Evolutionary conservation across 2,329 filamentous ascomycete species (phyloP), one percentile per base, ranked within the genome.

Genomic region (Aspergillus oerlinghausenensis): DNA sequence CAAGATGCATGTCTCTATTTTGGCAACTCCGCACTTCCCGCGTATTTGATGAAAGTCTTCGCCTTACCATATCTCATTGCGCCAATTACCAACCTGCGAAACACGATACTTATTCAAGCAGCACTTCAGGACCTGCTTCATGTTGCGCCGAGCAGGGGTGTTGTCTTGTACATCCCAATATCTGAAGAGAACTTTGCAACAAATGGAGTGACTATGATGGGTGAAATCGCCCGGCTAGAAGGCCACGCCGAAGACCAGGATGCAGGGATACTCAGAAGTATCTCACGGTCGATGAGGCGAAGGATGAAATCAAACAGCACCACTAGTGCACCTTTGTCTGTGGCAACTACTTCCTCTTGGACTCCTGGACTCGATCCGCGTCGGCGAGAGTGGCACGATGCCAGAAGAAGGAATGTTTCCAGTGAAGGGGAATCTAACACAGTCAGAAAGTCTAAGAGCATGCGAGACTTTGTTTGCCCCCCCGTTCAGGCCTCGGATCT

Each of bases 81-180:
- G 59, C 84, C 89, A 0, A 82, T 85, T 3, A 90, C 85, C 52
- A 96, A 96, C 75, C 88, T 89, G 70, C 85, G 90, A 60, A 94
- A 93, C 71, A 85, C 90, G 1, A 80, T 82, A n/a, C 75, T 95
- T 19, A 82, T 95, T 3, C 89, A 94, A 68, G 80, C 79, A n/a
- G 87, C 89, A 70, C 82, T 96, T 72, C 80, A 85, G 14, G 87
- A 90, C 25, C 80, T 85, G 0, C 78, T 96, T 0, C 82, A 84
- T 1, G 89, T 96, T 2, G 66, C 79, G 0, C 73, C 86, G 0
- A 78, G 83, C 1, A 82, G 90, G 42, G 91, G 92, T 1, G 80
- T 92, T 35, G 75, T 96, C 55, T 85, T 86, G 35, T 96, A 93
- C 65, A 74, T 85, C 6, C 77, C 87, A 1, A 82, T 90, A 4